Evolutionary conservation across 1,284 basidiomycete genomes (phyloP).

Genomic region (Puccinia novopanici): DNA sequence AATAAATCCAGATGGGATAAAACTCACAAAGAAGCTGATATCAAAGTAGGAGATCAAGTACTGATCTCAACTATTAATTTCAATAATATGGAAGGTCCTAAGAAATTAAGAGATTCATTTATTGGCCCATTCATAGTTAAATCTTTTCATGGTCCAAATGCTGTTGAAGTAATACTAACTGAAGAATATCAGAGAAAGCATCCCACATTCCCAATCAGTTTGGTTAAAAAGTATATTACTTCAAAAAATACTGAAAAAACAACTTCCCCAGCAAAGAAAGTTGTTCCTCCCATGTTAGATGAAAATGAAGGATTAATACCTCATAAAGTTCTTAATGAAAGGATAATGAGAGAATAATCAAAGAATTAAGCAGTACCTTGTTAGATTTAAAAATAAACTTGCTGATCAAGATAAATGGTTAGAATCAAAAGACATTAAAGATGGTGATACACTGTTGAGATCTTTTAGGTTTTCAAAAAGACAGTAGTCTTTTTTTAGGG

Average conservation of each 20-base stretch:
- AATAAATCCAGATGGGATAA: conserved; percentile 17
- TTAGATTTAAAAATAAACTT: neutral
- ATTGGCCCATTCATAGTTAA: neutral
- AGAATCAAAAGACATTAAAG: neutral
- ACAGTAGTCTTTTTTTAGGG: too few relatives aligned
- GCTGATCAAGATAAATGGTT: neutral
- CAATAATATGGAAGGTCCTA: neutral
- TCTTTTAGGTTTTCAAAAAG: too few relatives aligned
- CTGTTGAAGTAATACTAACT: conserved; percentile 16
- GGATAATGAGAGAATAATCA: neutral
- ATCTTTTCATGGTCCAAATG: neutral
- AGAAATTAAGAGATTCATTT: neutral
- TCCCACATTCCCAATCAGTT: neutral
- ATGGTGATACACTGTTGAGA: neutral
- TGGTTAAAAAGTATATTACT: neutral
- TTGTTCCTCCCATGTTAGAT: neutral
- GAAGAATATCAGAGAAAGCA: neutral
- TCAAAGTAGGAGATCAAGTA: neutral
- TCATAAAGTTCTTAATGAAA: neutral
- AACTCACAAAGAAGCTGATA: neutral
- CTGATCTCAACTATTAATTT: neutral
- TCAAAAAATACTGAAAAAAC: neutral
- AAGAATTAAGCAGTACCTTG: neutral
- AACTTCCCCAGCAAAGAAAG: neutral
- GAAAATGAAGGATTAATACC: too few relatives aligned